phyloP scores from a whole-genome alignment of 257 asterid species.

The Gynochthodes officinalis region DNA sequence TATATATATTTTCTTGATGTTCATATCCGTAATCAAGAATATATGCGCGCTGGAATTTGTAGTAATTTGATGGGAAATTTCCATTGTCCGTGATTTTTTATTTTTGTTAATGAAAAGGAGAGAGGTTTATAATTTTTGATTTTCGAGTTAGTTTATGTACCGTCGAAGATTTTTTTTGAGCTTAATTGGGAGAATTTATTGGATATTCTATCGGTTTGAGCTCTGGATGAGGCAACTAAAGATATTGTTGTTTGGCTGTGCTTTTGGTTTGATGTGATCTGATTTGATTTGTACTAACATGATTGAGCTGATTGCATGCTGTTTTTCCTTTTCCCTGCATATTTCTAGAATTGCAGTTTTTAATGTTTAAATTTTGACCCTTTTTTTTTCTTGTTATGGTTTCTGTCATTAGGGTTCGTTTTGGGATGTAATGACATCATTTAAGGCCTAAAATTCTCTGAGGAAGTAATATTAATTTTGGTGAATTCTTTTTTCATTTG shows the following conservation, averaged over 20 bases:
- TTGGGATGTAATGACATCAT: not conserved
- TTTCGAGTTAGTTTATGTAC: not conserved
- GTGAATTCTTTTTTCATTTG: not conserved
- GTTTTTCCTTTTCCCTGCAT: too few species aligned
- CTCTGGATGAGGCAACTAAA: not conserved
- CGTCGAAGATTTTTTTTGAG: not conserved
- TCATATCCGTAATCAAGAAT: not conserved
- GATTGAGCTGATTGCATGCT: not conserved
- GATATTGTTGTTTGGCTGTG: not conserved
- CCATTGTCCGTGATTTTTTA: not conserved
- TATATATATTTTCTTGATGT: not conserved
- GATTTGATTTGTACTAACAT: not conserved
- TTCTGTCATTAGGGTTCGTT: constrained; percentile 8
- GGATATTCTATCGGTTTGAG: not conserved
- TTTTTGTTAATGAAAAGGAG: not conserved
- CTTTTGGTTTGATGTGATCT: constrained; percentile 3
- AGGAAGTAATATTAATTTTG: constrained; percentile 12
- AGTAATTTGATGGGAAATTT: not conserved
- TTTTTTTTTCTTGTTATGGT: not conserved
- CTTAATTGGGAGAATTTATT: not conserved
- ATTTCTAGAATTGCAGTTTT: not conserved
- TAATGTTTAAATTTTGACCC: not conserved
- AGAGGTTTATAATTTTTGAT: not conserved
- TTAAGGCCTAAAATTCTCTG: constrained; percentile 17
- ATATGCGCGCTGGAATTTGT: too few species aligned